Evolutionary conservation across 192 early-diverging fungal genomes (phyloP).

Genomic region (Backusella psychrophila): DNA sequence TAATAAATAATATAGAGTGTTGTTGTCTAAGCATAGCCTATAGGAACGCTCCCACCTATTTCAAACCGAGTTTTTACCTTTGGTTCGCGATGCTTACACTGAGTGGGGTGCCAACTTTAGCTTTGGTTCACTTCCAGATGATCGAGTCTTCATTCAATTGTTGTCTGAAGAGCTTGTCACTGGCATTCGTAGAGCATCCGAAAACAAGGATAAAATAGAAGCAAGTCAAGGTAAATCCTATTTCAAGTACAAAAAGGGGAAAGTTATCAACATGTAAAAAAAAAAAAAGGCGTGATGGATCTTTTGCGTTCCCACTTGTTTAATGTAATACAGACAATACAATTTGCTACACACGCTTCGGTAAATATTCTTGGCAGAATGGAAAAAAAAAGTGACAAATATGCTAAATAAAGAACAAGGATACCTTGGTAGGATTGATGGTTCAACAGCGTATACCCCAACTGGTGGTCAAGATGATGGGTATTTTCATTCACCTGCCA

Average conservation of each 20-base stretch:
- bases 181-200: slow-evolving; percentile 29
- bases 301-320: slow-evolving; percentile 32
- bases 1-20: not conserved
- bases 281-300: slow-evolving; percentile 22
- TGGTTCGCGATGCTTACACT: slow-evolving; percentile 31
- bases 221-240: slow-evolving; percentile 28
- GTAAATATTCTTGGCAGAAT: slow-evolving; percentile 27
- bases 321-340: slow-evolving; percentile 38
- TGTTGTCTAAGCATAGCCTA: not conserved
- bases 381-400: not conserved
- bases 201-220: slow-evolving; percentile 20
- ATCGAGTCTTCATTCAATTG: slow-evolving; percentile 25
- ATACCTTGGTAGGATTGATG: slow-evolving; percentile 31
- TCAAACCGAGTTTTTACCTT: slow-evolving; percentile 15
- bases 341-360: slow-evolving; percentile 46
- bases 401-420: not conserved
- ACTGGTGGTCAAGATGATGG: slow-evolving; percentile 32
- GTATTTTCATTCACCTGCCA: slow-evolving; percentile 37
- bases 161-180: slow-evolving; percentile 29
- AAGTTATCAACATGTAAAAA: not conserved
- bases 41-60: slow-evolving; percentile 33
- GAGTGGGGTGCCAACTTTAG: not conserved
- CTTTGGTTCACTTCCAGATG: slow-evolving; percentile 23
- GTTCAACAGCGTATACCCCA: slow-evolving; percentile 36
- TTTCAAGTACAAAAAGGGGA: not conserved